Evolutionary conservation across 805 yeast species (phyloP), one percentile per base, ranked within the genome.

Genomic region (Babjeviella inositovora): DNA sequence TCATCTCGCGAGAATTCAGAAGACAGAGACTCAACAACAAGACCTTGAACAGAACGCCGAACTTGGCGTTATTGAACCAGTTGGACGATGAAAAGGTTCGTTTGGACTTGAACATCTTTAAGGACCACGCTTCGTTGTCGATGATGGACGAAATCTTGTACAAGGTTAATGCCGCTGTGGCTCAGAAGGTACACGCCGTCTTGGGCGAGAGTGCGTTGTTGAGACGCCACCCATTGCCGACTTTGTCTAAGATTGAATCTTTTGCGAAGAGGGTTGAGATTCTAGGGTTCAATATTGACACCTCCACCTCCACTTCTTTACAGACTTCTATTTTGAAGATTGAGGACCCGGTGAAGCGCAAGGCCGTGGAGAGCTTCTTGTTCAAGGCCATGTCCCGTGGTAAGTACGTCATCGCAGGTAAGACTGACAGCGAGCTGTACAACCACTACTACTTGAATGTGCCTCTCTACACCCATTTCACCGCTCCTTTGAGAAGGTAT

Each of bases 381-480:
- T 69, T 57, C 50, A 90, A 90, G 52, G 70, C 87, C 23, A 62
- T 90, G 70, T 60, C 74, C 7, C 63, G 92, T 37, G 92, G 93
- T 17, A 80, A 76, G 39, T 90, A 90, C 43, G 76, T 70, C 30
- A 67, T 84, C 39, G 92, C 95, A 7, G 96, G 93, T 15, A 74
- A 72, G 41, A 74, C 72, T 24, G 93, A 82, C 34, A 69, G 80
- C 3, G 87, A 75, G 32, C 69, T 63, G 29, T 68, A 63, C 41
- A 74, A 73, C 7, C 93, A 87, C 39, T 90, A 77, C 47, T 65
- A 79, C 40, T 67, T 75, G 42, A 82, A 82, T 32, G 45, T 77
- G 27, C 93, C 95, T 14, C 54, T 82, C 20, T 90, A 81, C 45
- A 81, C 97, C 0, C 96, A 87, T 47, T 85, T 85, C 54, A 76